Conservation (phyloP, 2,329 filamentous ascomycete genomes). For the Sclerotinia nivalis region DNA sequence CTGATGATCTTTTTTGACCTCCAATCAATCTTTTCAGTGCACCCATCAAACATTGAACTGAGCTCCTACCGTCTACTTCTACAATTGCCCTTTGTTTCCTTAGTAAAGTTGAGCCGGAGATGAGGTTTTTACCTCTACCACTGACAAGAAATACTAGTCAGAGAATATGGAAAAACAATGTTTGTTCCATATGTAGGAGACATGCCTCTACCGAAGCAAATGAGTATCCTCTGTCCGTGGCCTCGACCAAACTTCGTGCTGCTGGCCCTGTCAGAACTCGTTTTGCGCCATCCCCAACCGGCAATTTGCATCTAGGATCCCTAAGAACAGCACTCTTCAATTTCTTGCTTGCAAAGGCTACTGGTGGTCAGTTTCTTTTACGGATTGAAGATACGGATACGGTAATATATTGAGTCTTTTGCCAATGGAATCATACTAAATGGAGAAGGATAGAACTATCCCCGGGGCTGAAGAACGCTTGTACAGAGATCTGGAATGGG, state of each 20-base stretch:
- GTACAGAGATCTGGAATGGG: slow-evolving; percentile 81
- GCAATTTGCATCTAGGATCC: slow-evolving; percentile 88
- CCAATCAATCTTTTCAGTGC: neutral
- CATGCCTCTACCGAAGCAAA: slow-evolving; percentile 13
- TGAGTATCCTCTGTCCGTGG: slow-evolving; percentile 26
- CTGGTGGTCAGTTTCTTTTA: slow-evolving; percentile 85
- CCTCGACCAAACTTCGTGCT: slow-evolving; percentile 43
- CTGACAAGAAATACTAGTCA: slow-evolving; percentile 11
- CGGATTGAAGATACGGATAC: slow-evolving; percentile 95
- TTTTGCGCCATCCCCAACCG: slow-evolving; percentile 94
- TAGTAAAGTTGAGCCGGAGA: neutral
- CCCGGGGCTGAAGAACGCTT: slow-evolving; percentile 75
- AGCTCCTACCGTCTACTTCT: neutral
- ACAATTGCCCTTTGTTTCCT: neutral
- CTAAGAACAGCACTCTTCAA: slow-evolving; percentile 94
- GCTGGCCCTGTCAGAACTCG: slow-evolving; percentile 69
- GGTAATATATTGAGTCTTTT: slow-evolving; percentile 48
- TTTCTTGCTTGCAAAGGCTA: slow-evolving; percentile 83
- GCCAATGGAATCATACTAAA: slow-evolving; percentile 26
- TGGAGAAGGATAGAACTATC: slow-evolving; percentile 65
- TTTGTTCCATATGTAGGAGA: slow-evolving; percentile 16
- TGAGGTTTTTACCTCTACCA: slow-evolving; percentile 10
- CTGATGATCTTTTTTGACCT: neutral
- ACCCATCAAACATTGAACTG: neutral
- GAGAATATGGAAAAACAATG: slow-evolving; percentile 20